phyloP scores from a whole-genome alignment of 371 early-diverging fungal genomes.

The Apophysomyces trapeziformis region DNA sequence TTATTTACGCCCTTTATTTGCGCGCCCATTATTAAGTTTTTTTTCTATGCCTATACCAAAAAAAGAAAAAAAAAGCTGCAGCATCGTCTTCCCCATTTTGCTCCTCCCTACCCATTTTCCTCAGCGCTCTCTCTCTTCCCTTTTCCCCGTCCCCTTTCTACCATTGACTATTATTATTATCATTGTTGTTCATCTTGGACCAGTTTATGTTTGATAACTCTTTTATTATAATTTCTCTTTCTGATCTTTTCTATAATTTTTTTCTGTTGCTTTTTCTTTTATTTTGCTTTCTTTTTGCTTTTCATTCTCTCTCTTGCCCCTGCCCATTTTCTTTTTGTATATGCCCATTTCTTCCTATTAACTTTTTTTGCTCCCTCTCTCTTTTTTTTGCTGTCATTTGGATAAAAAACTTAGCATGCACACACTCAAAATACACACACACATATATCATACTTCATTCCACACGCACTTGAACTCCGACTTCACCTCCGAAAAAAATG shows the following conservation, averaged over 20 bases:
- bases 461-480: not conserved
- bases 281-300: not conserved
- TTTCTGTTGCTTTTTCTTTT: not conserved
- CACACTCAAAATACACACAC: slow-evolving; percentile 1
- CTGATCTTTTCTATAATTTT: not conserved
- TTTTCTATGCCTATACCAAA: not conserved
- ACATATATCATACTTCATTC: not conserved
- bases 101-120: slow-evolving; percentile 20
- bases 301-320: slow-evolving; percentile 1
- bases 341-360: not conserved
- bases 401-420: slow-evolving; percentile 4
- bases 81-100: slow-evolving; percentile 17
- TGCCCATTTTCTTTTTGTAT: slow-evolving; percentile 1
- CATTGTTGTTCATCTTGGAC: slow-evolving; percentile 19
- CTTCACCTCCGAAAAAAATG: not conserved
- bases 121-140: slow-evolving; percentile 24
- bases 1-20: slow-evolving; percentile 6
- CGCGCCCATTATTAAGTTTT: not conserved
- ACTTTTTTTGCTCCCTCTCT: not conserved
- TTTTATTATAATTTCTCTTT: not conserved
- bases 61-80: slow-evolving; percentile 1
- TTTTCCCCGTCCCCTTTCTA: slow-evolving; percentile 24
- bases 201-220: slow-evolving; percentile 6
- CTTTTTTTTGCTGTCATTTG: slow-evolving; percentile 8
- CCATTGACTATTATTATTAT: slow-evolving; percentile 11